Percentiles rank a stretch among this genome's conserved stretches.
Evolutionary conservation across 2,329 filamentous ascomycete species (phyloP).

Genomic region (Colletotrichum phormii): DNA sequence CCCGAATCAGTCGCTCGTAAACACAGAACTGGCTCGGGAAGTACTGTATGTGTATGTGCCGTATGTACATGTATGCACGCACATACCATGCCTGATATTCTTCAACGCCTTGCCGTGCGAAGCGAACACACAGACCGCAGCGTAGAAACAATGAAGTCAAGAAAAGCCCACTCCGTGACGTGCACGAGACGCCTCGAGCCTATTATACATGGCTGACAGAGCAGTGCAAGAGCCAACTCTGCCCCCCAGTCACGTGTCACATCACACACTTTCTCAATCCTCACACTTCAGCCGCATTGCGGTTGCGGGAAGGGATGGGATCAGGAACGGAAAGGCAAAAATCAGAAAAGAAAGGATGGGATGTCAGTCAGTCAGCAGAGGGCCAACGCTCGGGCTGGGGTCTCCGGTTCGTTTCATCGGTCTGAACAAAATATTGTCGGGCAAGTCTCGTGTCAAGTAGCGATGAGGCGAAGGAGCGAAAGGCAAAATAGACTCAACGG

Average conservation of each 20-base stretch:
- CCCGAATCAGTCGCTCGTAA: neutral
- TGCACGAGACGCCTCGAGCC: constrained; percentile 30
- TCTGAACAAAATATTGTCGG: neutral
- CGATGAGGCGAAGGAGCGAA: constrained; percentile 6
- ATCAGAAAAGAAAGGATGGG: constrained; percentile 16
- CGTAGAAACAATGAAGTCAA: constrained; percentile 7
- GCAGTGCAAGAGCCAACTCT: constrained; percentile 5
- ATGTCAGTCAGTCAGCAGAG: constrained; percentile 1
- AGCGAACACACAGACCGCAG: neutral
- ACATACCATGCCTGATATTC: neutral
- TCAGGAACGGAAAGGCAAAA: neutral
- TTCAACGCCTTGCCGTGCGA: neutral
- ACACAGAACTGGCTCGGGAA: neutral
- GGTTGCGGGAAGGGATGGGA: constrained; percentile 6
- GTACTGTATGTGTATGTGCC: no score
- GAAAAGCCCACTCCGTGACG: constrained; percentile 23
- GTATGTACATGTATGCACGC: neutral
- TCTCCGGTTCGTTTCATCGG: constrained; percentile 33
- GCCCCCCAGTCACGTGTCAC: neutral
- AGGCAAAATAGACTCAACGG: neutral
- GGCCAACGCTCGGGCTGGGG: constrained; percentile 13
- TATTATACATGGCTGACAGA: constrained; percentile 31
- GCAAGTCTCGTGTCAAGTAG: neutral
- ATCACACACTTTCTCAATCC: neutral
- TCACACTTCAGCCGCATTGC: constrained; percentile 6